Evolutionary conservation across 805 yeast genomes (phyloP).

Genomic region (Candida odintsovae): DNA sequence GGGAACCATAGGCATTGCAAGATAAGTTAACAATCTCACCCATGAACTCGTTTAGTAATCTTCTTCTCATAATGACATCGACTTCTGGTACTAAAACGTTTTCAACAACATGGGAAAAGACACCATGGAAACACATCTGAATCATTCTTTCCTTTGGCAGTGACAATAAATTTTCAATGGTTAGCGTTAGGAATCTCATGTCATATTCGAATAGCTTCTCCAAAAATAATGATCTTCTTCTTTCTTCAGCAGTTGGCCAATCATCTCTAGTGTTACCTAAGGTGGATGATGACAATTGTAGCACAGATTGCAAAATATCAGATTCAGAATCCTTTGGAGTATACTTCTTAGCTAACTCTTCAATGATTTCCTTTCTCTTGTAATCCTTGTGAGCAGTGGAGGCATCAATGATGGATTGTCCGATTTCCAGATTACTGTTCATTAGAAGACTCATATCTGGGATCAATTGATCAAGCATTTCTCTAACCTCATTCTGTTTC

Average conservation of each 20-base stretch:
- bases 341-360: constrained; percentile 39
- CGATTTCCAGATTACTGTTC: constrained; percentile 66
- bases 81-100: constrained; percentile 47
- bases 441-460: constrained; percentile 61
- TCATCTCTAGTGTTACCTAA: constrained; percentile 78
- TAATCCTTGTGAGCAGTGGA: constrained; percentile 54
- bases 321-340: constrained; percentile 31
- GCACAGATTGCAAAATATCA: constrained; percentile 57
- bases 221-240: constrained; percentile 69
- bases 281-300: constrained; percentile 63
- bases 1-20: constrained; percentile 88
- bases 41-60: constrained; percentile 59
- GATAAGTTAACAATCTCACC: constrained; percentile 56
- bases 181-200: constrained; percentile 47
- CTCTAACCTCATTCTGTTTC: constrained; percentile 56
- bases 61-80: constrained; percentile 52
- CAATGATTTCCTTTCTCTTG: constrained; percentile 53
- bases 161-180: constrained; percentile 54
- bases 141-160: constrained; percentile 55
- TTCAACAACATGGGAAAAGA: constrained; percentile 86
- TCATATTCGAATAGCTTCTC: constrained; percentile 72
- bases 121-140: constrained; percentile 83
- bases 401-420: constrained; percentile 59
- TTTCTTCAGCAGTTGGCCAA: constrained; percentile 90
- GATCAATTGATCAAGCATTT: constrained; percentile 55